phyloP scores from a whole-genome alignment of 1,139 yeast species.

The Debaryomyces singareniensis region DNA sequence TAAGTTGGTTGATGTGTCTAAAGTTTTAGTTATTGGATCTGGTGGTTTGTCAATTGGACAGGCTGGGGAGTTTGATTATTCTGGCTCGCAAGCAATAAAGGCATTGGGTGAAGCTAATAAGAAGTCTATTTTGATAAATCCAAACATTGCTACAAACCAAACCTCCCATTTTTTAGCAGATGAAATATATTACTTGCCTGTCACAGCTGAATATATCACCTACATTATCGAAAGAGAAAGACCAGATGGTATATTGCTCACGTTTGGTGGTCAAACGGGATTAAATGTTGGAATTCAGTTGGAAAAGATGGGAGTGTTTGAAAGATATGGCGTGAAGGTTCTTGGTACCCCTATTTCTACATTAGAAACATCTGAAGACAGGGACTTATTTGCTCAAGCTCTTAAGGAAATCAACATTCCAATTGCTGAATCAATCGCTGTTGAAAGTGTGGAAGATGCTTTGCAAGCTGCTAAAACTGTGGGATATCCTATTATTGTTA shows the following conservation, averaged over 20 bases:
- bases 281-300: slow-evolving; percentile 92
- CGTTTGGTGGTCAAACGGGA: slow-evolving; percentile 98
- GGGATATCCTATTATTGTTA: slow-evolving; percentile 94
- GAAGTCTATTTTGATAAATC: slow-evolving; percentile 81
- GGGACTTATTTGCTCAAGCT: slow-evolving; percentile 93
- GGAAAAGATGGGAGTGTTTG: slow-evolving; percentile 89
- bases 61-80: slow-evolving; percentile 98
- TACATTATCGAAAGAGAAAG: slow-evolving; percentile 91
- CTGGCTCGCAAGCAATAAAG: slow-evolving; percentile 96
- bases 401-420: slow-evolving; percentile 90
- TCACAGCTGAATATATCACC: slow-evolving; percentile 91
- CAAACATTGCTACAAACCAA: slow-evolving; percentile 96
- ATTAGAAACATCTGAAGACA: slow-evolving; percentile 92
- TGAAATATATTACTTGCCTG: slow-evolving; percentile 91
- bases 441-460: slow-evolving; percentile 89
- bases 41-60: slow-evolving; percentile 98
- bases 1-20: slow-evolving; percentile 73
- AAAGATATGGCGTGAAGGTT: slow-evolving; percentile 86
- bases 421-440: slow-evolving; percentile 94
- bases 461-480: slow-evolving; percentile 77
- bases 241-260: slow-evolving; percentile 91
- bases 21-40: slow-evolving; percentile 90
- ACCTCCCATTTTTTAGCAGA: slow-evolving; percentile 95
- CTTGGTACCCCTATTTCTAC: slow-evolving; percentile 96
- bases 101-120: slow-evolving; percentile 90